Evolutionary conservation across 257 asterid species (phyloP), one percentile per base, ranked within the genome.

Genomic region (Prunella vulgaris): DNA sequence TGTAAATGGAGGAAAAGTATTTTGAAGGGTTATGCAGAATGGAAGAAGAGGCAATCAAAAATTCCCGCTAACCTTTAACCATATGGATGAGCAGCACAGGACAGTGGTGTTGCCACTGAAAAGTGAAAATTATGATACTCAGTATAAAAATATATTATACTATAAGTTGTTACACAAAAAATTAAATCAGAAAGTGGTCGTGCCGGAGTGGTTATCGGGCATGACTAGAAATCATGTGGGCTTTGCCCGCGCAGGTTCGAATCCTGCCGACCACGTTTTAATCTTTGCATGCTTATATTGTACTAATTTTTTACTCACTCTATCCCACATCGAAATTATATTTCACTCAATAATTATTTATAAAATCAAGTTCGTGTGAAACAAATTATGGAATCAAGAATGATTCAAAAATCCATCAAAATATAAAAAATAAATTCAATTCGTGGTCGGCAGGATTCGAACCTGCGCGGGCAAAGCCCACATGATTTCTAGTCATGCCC

Each of bases 191-290:
- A 0, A 3, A 1, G 96, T 88, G 94, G 99, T 85, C 95, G 95
- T 93, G 97, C 94, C 95, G 97, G 97, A 90, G 97, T 93, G 97
- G 99, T 88, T 93, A 90, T 93, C 95, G 96, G 97, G 96, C 97
- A 93, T 90, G 98, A 93, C 97, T 93, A 87, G 97, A 90, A 90
- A 90, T 88, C 97, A 90, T 93, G 95, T 87, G 99, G 96, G 96
- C 96, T 87, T 1, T 88, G 95, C 97, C 95, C 96, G 96, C 98
- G 96, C 95, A 86, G 96, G 97, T 93, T 90, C 97, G 96, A 90
- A 92, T 92, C 97, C 98, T 88, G 95, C 98, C 97, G 90, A 85
- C 91, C 96, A 92, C 96, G 93, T 27, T n/a, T n/a, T n/a, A n/a
- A n/a, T n/a, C n/a, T n/a, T n/a, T n/a, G n/a, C n/a, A n/a, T n/a